phyloP scores from a whole-genome alignment of 2,329 filamentous ascomycete genomes.

The Mycocentrospora acerina region DNA sequence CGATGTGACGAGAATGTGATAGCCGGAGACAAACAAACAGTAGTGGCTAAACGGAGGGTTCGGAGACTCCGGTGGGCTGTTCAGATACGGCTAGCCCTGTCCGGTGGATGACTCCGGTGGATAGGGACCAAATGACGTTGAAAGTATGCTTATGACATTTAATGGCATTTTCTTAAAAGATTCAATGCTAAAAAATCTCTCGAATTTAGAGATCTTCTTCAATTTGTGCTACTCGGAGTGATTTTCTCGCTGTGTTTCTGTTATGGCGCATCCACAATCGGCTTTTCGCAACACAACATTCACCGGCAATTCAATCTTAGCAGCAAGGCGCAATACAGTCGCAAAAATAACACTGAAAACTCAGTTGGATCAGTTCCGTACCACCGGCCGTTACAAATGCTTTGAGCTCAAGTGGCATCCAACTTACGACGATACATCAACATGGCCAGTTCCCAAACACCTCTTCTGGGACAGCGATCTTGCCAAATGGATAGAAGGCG shows the following conservation, averaged over 20 bases:
- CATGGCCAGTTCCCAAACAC: slow-evolving; percentile 60
- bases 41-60: too few relatives aligned
- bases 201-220: too few relatives aligned
- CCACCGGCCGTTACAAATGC: slow-evolving; percentile 45
- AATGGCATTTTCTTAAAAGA: too few relatives aligned
- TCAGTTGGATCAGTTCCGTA: slow-evolving; percentile 12
- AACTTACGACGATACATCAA: slow-evolving; percentile 52
- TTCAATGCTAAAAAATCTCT: too few relatives aligned
- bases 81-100: not conserved
- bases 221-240: too few relatives aligned
- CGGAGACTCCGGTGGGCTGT: slow-evolving; percentile 1
- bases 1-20: too few relatives aligned
- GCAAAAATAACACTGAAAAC: slow-evolving; percentile 8
- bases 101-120: slow-evolving; percentile 1
- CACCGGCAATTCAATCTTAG: slow-evolving; percentile 7
- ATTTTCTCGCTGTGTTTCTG: not conserved
- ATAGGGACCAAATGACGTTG: too few relatives aligned
- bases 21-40: too few relatives aligned
- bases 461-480: slow-evolving; percentile 62
- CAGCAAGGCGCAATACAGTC: slow-evolving; percentile 10
- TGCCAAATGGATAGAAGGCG: slow-evolving; percentile 64
- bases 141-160: too few relatives aligned
- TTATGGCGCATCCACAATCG: slow-evolving; percentile 8
- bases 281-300: slow-evolving; percentile 10
- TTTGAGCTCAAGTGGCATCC: slow-evolving; percentile 61